Percentiles rank a stretch among this genome's conserved stretches.
phyloP scores from a whole-genome alignment of 2,329 filamentous ascomycete species.

The Metarhizium robertsii region DNA sequence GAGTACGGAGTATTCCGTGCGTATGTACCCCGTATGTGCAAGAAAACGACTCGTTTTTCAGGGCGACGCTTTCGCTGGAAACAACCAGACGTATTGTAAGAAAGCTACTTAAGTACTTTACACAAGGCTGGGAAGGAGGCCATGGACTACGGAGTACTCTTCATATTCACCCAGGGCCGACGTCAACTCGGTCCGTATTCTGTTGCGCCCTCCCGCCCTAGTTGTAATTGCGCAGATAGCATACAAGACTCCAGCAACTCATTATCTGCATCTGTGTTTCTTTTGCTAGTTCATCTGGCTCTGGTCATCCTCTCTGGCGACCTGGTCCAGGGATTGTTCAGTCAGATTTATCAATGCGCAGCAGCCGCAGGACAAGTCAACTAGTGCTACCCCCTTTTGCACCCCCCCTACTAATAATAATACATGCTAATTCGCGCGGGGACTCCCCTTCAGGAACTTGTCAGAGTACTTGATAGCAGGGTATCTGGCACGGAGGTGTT shows the following conservation, averaged over 20 bases:
- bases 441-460: constrained; percentile 3
- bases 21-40: too few species aligned
- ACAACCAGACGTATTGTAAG: too few species aligned
- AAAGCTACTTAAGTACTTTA: too few species aligned
- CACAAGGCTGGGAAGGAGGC: too few species aligned
- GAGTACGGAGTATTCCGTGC: not conserved
- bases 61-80: too few species aligned
- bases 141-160: too few species aligned
- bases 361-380: not conserved
- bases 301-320: not conserved
- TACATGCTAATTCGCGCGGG: constrained; percentile 7
- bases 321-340: not conserved
- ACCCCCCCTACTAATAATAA: constrained; percentile 6
- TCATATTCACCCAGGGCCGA: too few species aligned
- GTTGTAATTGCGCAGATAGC: too few species aligned
- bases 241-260: too few species aligned
- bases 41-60: too few species aligned
- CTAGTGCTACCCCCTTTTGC: constrained; percentile 1
- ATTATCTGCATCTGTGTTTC: not conserved
- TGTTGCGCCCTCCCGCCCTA: too few species aligned
- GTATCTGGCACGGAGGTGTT: constrained; percentile 6
- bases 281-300: not conserved
- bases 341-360: constrained; percentile 3
- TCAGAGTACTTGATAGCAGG: constrained; percentile 7
- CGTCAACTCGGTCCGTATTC: too few species aligned